Base-by-base conservation (phyloP, 108 stramenopile species). In the Nitzschia sp. region DNA sequence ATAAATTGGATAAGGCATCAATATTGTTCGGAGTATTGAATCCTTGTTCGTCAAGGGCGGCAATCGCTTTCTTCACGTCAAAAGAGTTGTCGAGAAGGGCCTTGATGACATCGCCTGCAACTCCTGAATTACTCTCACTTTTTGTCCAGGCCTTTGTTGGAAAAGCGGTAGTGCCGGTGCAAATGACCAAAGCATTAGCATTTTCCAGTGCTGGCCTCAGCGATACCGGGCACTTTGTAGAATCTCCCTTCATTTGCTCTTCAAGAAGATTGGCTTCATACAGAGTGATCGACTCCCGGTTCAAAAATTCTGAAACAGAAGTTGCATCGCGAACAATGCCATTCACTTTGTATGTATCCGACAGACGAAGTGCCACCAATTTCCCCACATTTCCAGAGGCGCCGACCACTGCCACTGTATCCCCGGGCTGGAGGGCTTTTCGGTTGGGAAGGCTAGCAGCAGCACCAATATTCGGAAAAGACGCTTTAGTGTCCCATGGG, bases 11-110 rank as follows among this genome's bases (percentile, higher is more conserved):
- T 9, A 53, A 22, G 38, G 78, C 61, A 74, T 93, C 89, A 26
- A 93, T 71, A 23, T 78, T 77, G 8, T 76, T 47, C 17, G 91
- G 91, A 11, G 87, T 90, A 73, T 93, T 93, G 54, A 63, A 52
- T 27, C 79, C 79, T 41, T 67, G 48, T 22, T 66, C 36, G 52
- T 72, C 71, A 0, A 78, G 59, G 21, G 45, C 2, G 16, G 17
- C 8, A 44, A 78, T 67, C 17, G 77, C 71, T n/a, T 78, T 53
- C 52, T 36, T 17, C 23, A 78, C 66, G 4, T 64, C 46, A 34
- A 78, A 78, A 30, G 54, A 45, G 21, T 38, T 60, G 0, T 72
- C 71, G 11, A 67, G 15, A 2, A 78, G 66, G 1, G 77, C 71
- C 22, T 29, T 26, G 2, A 78, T 29, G 25, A 78, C 77, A 30